Conservation (phyloP, 164 flowering plant genomes). For the Taxillus chinensis region DNA sequence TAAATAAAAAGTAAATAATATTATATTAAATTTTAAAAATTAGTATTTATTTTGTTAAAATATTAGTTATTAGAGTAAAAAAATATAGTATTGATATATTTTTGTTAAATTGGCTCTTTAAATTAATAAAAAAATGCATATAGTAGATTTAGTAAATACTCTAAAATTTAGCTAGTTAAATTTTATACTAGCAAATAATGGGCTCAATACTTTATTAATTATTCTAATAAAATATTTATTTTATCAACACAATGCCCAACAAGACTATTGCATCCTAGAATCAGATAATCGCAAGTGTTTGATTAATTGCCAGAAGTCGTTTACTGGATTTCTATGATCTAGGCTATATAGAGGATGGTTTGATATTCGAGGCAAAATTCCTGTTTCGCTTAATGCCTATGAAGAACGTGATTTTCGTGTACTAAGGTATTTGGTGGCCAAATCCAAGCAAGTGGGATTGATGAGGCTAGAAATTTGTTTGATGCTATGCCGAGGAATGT, state of each 20-base stretch:
- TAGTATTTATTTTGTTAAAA: too few relatives aligned
- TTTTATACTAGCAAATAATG: too few relatives aligned
- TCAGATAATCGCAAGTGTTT: constrained; percentile 42
- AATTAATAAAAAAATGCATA: too few relatives aligned
- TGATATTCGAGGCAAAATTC: constrained; percentile 43
- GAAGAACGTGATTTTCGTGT: constrained; percentile 70
- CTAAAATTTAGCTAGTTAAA: too few relatives aligned
- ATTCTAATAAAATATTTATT: too few relatives aligned
- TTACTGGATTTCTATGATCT: constrained; percentile 68
- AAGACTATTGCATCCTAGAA: constrained; percentile 50
- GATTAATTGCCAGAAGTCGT: constrained; percentile 59
- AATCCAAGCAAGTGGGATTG: constrained; percentile 45
- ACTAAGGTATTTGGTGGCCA: constrained; percentile 72
- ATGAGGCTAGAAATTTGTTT: constrained; percentile 50
- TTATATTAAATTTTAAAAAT: too few relatives aligned
- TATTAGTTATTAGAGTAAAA: too few relatives aligned
- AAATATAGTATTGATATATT: too few relatives aligned
- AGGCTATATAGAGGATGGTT: constrained; percentile 54
- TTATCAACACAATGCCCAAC: constrained; percentile 38
- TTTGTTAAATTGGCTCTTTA: too few relatives aligned
- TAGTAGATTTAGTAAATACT: too few relatives aligned
- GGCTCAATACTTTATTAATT: too few relatives aligned
- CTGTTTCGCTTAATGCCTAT: constrained; percentile 65
- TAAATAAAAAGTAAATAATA: too few relatives aligned
- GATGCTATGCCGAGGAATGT: constrained; percentile 76